phyloP scores from a whole-genome alignment of 129 eudicot species.

The Artemisia argyi region DNA sequence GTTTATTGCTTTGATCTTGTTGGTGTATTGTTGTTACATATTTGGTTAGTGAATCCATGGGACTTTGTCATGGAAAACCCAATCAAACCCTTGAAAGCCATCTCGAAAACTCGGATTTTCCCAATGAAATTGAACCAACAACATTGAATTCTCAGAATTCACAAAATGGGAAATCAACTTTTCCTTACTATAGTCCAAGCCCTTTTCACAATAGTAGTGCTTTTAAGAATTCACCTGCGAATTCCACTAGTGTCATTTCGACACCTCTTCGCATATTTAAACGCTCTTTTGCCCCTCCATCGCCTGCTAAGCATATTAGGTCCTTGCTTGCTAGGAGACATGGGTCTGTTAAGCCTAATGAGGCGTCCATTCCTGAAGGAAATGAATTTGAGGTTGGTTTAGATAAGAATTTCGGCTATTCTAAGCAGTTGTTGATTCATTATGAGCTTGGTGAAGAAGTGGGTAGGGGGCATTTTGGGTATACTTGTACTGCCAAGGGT shows the following conservation, averaged over 20 bases:
- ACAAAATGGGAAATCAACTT: conserved; percentile 63
- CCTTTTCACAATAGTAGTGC: conserved; percentile 67
- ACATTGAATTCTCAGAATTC: conserved; percentile 29
- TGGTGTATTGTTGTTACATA: conserved; percentile 11
- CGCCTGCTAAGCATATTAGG: conserved; percentile 95
- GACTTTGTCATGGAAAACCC: conserved; percentile 99
- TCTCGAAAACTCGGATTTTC: conserved; percentile 44
- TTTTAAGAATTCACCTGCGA: conserved; percentile 89
- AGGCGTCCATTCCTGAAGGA: conserved; percentile 93
- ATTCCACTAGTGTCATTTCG: conserved; percentile 65
- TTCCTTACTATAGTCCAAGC: conserved; percentile 95
- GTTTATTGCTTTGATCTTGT: not conserved
- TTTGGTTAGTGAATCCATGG: conserved; percentile 70
- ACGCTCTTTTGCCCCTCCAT: conserved; percentile 94
- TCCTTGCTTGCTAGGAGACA: conserved; percentile 91
- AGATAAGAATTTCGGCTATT: conserved; percentile 89
- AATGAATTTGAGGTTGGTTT: conserved; percentile 80
- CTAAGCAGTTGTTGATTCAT: conserved; percentile 64
- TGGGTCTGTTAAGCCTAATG: conserved; percentile 91
- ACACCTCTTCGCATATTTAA: conserved; percentile 84
- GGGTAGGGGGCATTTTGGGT: conserved; percentile 98
- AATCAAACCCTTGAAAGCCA: conserved; percentile 56
- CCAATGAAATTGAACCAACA: conserved; percentile 43
- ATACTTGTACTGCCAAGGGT: conserved; percentile 84
- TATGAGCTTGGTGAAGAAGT: conserved; percentile 94